Evolutionary conservation across 306 rosid species (phyloP).

Genomic region (Hippophae rhamnoides): DNA sequence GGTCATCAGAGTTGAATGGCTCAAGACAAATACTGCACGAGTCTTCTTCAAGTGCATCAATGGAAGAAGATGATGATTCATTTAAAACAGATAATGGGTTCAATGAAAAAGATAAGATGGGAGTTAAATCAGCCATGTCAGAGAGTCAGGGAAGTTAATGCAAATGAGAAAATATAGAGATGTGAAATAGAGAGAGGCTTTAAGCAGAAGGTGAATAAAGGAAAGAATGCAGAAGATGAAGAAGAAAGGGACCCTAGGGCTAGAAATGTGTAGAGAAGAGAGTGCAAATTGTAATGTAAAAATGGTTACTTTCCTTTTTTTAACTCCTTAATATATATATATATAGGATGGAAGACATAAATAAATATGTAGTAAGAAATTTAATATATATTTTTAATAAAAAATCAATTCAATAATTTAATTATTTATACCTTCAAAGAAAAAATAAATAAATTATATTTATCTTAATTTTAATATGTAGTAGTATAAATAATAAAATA

Average conservation of each 20-base stretch:
- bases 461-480: no score
- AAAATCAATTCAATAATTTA: no score
- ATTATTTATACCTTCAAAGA: no score
- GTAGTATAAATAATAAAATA: no score
- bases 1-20: slow-evolving; percentile 56
- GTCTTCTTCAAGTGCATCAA: slow-evolving; percentile 46
- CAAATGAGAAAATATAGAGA: not conserved
- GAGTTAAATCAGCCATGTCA: slow-evolving; percentile 36
- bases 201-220: slow-evolving; percentile 1
- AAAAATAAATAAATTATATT: no score
- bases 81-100: slow-evolving; percentile 17
- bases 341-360: no score
- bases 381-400: no score
- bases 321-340: no score
- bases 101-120: slow-evolving; percentile 28
- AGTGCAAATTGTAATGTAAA: no score
- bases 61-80: slow-evolving; percentile 25
- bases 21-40: slow-evolving; percentile 83
- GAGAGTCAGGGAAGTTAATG: not conserved
- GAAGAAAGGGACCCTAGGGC: slow-evolving; percentile 34
- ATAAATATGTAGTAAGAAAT: no score
- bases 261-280: slow-evolving; percentile 15
- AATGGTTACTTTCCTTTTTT: no score
- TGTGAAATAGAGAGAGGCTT: slow-evolving; percentile 2
- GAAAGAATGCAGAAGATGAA: slow-evolving; percentile 8